Percentiles rank a stretch among this genome's conserved stretches.
These are phyloP conservation scores for Tausonia pullulans DNA, from an alignment of 1,284 basidiomycete genomes.

Conservation along the genomic window DNA sequence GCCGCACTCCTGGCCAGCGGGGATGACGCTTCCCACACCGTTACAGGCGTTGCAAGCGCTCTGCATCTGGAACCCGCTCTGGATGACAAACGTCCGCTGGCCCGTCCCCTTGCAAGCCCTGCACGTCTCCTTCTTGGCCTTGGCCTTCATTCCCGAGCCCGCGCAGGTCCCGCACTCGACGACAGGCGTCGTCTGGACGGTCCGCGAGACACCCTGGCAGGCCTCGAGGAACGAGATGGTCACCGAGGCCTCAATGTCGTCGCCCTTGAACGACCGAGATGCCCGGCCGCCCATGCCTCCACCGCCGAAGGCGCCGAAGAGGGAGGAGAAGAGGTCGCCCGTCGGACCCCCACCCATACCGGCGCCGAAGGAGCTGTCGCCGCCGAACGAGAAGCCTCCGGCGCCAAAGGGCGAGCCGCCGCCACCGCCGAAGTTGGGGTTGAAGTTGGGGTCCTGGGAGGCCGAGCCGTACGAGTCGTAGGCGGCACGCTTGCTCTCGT, in stretches of 20 bases:
- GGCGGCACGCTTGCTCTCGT: conserved; percentile 83
- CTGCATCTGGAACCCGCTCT: conserved; percentile 95
- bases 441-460: conserved; percentile 86
- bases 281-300: conserved; percentile 39
- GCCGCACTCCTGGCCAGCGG: conserved; percentile 65
- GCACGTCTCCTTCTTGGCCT: conserved; percentile 75
- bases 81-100: conserved; percentile 78
- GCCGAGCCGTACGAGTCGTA: conserved; percentile 94
- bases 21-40: conserved; percentile 72
- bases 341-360: conserved; percentile 41
- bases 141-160: conserved; percentile 75
- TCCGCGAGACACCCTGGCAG: conserved; percentile 75
- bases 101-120: conserved; percentile 75
- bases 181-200: conserved; percentile 68
- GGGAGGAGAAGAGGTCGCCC: conserved; percentile 69
- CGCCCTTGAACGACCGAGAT: conserved; percentile 53
- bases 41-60: conserved; percentile 76
- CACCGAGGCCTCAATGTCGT: conserved; percentile 71
- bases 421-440: conserved; percentile 70
- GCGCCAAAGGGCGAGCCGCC: conserved; percentile 43
- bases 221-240: conserved; percentile 82
- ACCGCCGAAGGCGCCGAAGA: conserved; percentile 63
- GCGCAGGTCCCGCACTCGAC: conserved; percentile 74
- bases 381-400: conserved; percentile 58
- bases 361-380: conserved; percentile 46